Evolutionary conservation across 306 rosid species (phyloP), one percentile per base, ranked within the genome.

Genomic region (Sindora glabra): DNA sequence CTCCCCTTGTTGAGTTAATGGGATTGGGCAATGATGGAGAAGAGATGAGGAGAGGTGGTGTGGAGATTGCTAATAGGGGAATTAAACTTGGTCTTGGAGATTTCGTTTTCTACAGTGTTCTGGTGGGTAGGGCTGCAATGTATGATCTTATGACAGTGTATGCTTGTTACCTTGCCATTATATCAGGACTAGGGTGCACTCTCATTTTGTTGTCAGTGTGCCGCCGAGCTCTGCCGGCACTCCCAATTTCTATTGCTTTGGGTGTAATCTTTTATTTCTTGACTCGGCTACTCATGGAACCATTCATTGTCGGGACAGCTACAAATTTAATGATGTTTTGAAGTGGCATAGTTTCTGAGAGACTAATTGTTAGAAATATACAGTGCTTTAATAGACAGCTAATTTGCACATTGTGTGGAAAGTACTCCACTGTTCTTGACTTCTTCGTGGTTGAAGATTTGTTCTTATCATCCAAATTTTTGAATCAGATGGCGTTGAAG

Each of bases 121-220:
- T 88, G 46, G 98, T 91, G 33, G 92, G 95, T 36, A 85, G 98
- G 73, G 96, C 98, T 71, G 95, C 98, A 42, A 91, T 87, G 96
- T 85, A 85, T 80, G 98, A 91, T 70, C 95, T 91, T 15, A 91
- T 88, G 98, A 91, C 96, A 1, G 96, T 87, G 5, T 87, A 91
- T 67, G 98, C 96, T 59, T 91, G 96, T 78, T 91, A 91, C 75
- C 95, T 91, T 63, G 98, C 96, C 24, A 91, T 91, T 70, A 78
- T 91, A 64, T 91, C 92, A 1, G 96, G 96, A 41, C 83, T 91
- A 11, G 95, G 89, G 0, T 87, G 95, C 85, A 91, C 96, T 32
- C 95, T 91, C 33, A 83, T 91, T 56, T 78, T 91, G 80, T 59
- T 88, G 72, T 85, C 98, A 0, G 89, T 88, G 52, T 80, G 79